Evolutionary conservation across 345 rosid genomes (phyloP), one percentile per base, ranked within the genome.

Genomic region (Citrus inodora): DNA sequence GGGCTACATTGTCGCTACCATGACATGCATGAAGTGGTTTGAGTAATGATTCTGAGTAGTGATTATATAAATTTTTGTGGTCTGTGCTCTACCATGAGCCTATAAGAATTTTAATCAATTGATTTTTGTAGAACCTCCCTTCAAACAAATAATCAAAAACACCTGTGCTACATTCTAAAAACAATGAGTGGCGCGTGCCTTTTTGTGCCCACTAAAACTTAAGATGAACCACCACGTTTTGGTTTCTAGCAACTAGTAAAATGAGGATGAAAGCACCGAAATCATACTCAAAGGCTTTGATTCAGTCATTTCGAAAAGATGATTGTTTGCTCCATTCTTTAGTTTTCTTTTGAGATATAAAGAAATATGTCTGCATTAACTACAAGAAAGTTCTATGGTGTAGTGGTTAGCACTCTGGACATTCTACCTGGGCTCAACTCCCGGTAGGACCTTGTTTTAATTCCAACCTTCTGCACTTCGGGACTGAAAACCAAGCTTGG

Each of bases 351-450:
- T 46, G 51, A 46, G 16, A 13, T 11, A 46, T 11, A 13, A 46
- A 11, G 51, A 11, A 13, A 10, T 46, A 46, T 46, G 4, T 46
- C 51, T 11, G 51, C 17, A 11, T 13, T 1, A 46, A 13, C 0
- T 10, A 13, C 51, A 46, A 11, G 17, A 13, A 46, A 92, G 93
- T 92, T 93, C 92, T 88, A 88, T 91, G 95, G 94, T 92, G 98
- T 92, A 90, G 95, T 92, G 94, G 98, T 96, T 94, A 94, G 98
- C 98, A 94, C 94, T 94, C 90, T 90, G 97, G 95, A 92, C 92
- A 89, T 90, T 90, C 95, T 90, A 90, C 95, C 94, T 87, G 97
- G 93, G 92, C 89, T 92, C 93, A 90, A 94, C 90, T 92, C 93
- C 92, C 93, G 9, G 24, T 13, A 13, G 51, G 51, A 13, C 51